These are phyloP conservation scores for Lablab purpureus DNA, from an alignment of 306 rosid species.

Conservation along the genomic window DNA sequence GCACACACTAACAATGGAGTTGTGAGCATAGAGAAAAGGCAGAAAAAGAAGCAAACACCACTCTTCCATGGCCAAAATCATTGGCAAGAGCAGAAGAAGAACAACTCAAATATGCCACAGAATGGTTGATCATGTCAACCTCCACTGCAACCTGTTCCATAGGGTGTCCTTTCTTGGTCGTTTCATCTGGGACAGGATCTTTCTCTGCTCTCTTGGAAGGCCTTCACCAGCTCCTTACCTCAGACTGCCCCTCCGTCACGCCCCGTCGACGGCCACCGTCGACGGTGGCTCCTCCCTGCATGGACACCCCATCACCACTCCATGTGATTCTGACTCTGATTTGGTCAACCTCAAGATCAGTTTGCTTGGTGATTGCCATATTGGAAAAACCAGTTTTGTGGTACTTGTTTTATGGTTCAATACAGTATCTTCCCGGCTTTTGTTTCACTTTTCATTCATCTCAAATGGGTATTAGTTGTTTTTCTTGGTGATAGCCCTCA, in stretches of 20 bases:
- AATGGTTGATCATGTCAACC: conserved; percentile 58
- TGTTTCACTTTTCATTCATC: neutral
- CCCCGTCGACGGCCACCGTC: conserved; percentile 14
- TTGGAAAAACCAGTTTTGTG: conserved; percentile 92
- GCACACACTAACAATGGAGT: neutral
- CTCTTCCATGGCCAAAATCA: conserved; percentile 49
- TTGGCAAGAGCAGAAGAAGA: conserved; percentile 52
- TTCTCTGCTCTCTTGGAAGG: conserved; percentile 67
- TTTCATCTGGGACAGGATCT: conserved; percentile 74
- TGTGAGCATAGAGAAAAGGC: neutral
- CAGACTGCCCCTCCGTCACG: conserved; percentile 49
- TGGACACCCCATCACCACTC: conserved; percentile 31
- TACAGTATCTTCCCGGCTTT: neutral
- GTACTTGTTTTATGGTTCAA: conserved; percentile 37
- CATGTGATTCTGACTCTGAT: conserved; percentile 70
- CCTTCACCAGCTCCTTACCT: conserved; percentile 48
- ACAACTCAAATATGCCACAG: conserved; percentile 69
- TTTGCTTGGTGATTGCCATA: conserved; percentile 89
- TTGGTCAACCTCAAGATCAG: conserved; percentile 86
- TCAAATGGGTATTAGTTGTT: neutral
- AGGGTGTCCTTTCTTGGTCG: conserved; percentile 67
- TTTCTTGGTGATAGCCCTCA: neutral
- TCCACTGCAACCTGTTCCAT: conserved; percentile 62
- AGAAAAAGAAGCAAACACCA: neutral
- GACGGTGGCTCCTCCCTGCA: conserved; percentile 19